Evolutionary conservation across 2,329 filamentous ascomycete species (phyloP), one percentile per base, ranked within the genome.

Genomic region (Coniochaeta pulveracea): DNA sequence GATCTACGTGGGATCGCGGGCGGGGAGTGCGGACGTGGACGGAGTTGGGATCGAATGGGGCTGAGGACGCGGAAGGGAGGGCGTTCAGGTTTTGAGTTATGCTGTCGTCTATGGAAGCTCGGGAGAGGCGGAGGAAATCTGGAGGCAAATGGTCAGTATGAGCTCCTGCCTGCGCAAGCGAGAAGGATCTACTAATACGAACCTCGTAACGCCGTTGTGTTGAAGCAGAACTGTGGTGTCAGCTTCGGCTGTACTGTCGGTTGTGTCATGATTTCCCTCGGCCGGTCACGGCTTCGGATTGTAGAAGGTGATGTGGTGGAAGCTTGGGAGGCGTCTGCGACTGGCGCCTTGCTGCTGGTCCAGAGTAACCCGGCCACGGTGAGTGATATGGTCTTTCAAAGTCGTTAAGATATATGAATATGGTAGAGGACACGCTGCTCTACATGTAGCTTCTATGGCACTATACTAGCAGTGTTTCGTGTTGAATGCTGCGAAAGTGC

Each of bases 81-180:
- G 85, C 85, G 62, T 96, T 96, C 40, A 98, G 74, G 48, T 93
- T 89, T 50, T 94, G 88, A 1, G 77, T 76, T 50, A 98, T 96
- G 27, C 83, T 85, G 58, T 98, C 91, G 58, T 98, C 91, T 49
- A 95, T 80, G 30, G 82, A 75, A 34, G 75, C 69, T 42, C 91
- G 77, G 8, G 89, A 95, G 43, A 91, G 58, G 24, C 86, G 82
- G 15, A 98, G 71, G 55, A 98, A 98, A 55, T 94, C 91, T 94
- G 49, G 41, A 37, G 43, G 14, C 35, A 27, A 32, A 38, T 40
- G 11, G 28, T 31, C 16, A 31, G 28, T 33, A 46, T n/a, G n/a
- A n/a, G n/a, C n/a, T 35, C 16, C 25, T 25, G 16, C 16, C 25
- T 12, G 17, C 10, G n/a, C 26, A 6, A 37, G 23, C n/a, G 9